Conservation (phyloP, 495 filamentous ascomycete species). For the Penicillium desertorum region DNA sequence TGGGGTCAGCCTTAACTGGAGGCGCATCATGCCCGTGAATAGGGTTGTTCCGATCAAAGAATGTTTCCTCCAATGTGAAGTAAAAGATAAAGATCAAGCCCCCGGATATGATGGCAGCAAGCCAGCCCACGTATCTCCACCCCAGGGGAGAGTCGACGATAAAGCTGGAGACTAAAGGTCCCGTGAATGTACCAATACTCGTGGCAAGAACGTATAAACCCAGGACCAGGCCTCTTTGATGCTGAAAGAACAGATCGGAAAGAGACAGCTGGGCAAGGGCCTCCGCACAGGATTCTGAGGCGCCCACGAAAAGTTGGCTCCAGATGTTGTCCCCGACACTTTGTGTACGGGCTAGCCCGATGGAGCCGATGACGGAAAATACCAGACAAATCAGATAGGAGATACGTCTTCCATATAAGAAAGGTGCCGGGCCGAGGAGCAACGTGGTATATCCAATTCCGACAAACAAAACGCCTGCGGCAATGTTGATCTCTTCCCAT, state of each 20-base stretch:
- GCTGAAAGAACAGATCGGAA: conserved; percentile 31
- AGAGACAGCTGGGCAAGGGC: conserved; percentile 31
- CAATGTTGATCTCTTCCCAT: conserved; percentile 26
- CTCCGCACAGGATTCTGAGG: conserved; percentile 32
- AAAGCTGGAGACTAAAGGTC: conserved; percentile 33
- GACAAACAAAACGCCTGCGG: conserved; percentile 29
- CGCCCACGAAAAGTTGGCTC: conserved; percentile 32
- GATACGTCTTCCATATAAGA: conserved; percentile 27
- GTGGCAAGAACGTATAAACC: conserved; percentile 32
- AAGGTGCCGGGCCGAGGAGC: conserved; percentile 25
- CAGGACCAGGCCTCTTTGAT: conserved; percentile 26
- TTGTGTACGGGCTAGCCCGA: conserved; percentile 24
- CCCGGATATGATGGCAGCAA: conserved; percentile 31
- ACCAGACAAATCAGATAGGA: conserved; percentile 28
- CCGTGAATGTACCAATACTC: conserved; percentile 34
- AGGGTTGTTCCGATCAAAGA: conserved; percentile 26
- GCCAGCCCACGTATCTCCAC: conserved; percentile 38
- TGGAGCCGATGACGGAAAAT: conserved; percentile 24
- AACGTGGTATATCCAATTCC: conserved; percentile 29
- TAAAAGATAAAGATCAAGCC: conserved; percentile 23
- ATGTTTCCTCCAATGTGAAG: conserved; percentile 30
- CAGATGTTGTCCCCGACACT: conserved; percentile 26
- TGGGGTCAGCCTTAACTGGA: background rate
- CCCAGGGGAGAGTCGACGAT: conserved; percentile 25
- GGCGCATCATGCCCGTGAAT: conserved; percentile 13